Conservation (phyloP, 1,139 yeast genomes). For the Suhomyces taliae region DNA sequence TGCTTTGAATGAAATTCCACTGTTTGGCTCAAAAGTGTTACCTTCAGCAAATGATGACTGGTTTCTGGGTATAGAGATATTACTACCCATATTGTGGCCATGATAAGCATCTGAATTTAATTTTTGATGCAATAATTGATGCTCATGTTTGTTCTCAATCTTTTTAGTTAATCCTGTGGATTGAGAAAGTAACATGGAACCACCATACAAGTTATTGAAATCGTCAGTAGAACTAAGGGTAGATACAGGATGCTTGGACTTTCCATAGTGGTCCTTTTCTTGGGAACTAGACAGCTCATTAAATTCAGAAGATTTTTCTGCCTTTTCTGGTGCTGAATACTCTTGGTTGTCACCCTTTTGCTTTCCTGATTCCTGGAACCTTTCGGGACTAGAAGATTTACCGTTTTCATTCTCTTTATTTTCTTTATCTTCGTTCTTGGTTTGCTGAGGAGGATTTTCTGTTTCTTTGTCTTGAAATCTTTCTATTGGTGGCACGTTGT, state of each 20-base stretch:
- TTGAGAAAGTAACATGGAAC: conserved; percentile 45
- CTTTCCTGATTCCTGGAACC: no score
- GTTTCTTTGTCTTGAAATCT: no score
- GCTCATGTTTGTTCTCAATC: conserved; percentile 25
- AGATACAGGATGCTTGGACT: conserved; percentile 6
- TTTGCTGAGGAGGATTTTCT: not conserved
- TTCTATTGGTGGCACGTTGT: no score
- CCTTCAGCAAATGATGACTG: conserved; percentile 19
- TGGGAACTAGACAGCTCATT: conserved; percentile 4
- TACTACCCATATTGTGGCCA: conserved; percentile 1
- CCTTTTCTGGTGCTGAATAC: not conserved
- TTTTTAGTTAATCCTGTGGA: conserved; percentile 46
- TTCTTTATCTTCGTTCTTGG: not conserved
- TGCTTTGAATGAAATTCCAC: conserved; percentile 42
- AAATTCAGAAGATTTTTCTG: not conserved
- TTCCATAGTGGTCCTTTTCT: conserved; percentile 4
- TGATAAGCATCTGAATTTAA: conserved; percentile 10
- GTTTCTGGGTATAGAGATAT: conserved; percentile 8
- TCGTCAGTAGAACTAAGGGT: conserved; percentile 31
- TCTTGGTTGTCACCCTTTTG: no score
- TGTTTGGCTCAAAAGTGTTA: conserved; percentile 23
- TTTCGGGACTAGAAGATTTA: not conserved
- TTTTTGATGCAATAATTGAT: conserved; percentile 13
- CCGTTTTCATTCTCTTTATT: not conserved
- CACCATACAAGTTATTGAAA: conserved; percentile 41